Conservation (phyloP, 768 basidiomycete genomes). For the Rhodosporidiobolus odoratus region DNA sequence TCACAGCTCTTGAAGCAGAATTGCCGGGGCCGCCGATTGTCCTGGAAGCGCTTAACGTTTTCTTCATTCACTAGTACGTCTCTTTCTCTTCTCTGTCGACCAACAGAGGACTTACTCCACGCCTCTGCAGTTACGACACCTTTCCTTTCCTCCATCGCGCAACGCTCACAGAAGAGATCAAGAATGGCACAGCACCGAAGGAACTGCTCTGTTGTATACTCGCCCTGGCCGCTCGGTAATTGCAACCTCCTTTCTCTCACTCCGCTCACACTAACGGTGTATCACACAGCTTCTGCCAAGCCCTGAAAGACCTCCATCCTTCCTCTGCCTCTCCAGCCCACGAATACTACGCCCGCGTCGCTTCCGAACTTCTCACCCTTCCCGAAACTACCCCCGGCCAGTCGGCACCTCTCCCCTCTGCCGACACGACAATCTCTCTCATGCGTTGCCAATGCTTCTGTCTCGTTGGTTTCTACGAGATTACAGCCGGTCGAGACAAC, state of each 20-base stretch:
- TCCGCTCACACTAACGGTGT: neutral
- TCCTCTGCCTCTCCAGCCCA: constrained; percentile 20
- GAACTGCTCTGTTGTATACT: constrained; percentile 35
- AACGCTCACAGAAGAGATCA: constrained; percentile 12
- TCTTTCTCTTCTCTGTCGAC: too few relatives aligned
- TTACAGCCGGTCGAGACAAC: constrained; percentile 35
- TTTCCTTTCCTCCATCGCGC: constrained; percentile 33
- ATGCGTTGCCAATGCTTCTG: constrained; percentile 36
- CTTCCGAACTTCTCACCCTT: constrained; percentile 24
- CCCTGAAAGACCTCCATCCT: constrained; percentile 23
- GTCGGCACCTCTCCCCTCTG: neutral
- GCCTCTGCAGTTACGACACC: constrained; percentile 23
- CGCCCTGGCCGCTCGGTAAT: constrained; percentile 28
- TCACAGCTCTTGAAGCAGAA: constrained; percentile 10
- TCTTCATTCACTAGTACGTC: constrained; percentile 32
- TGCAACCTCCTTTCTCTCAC: neutral
- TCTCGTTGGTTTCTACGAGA: constrained; percentile 36
- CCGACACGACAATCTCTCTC: constrained; percentile 25
- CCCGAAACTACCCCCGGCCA: constrained; percentile 13
- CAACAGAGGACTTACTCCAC: neutral
- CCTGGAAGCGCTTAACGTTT: constrained; percentile 16
- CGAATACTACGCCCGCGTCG: constrained; percentile 33
- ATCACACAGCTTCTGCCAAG: constrained; percentile 14
- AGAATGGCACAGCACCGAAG: constrained; percentile 11
- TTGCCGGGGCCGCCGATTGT: constrained; percentile 9